Evolutionary conservation across 352 stramenopile species (phyloP).

Genomic region (Globisporangium spinosum): DNA sequence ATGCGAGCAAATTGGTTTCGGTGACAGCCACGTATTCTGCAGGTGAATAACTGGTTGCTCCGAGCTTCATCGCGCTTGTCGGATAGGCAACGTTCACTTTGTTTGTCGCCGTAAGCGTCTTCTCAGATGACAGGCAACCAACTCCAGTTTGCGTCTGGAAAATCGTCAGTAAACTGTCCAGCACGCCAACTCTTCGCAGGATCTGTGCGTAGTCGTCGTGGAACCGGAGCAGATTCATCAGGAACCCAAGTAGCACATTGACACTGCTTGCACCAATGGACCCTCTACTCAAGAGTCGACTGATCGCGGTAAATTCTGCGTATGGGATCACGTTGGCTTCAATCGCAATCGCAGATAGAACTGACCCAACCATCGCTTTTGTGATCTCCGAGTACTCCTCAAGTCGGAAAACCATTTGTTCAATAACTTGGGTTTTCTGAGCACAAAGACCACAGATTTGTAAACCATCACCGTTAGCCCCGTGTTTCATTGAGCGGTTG

Average conservation of each 20-base stretch:
- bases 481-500: not conserved
- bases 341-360: conserved; percentile 53
- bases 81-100: conserved; percentile 52
- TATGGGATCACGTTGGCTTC: conserved; percentile 59
- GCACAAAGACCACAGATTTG: not conserved
- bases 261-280: conserved; percentile 23
- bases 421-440: conserved; percentile 42
- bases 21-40: conserved; percentile 24
- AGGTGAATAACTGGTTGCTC: conserved; percentile 17
- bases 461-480: not conserved
- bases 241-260: conserved; percentile 34
- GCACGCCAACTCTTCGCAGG: conserved; percentile 32
- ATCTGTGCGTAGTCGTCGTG: conserved; percentile 40
- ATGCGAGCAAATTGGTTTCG: conserved; percentile 32
- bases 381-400: conserved; percentile 45
- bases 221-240: conserved; percentile 44
- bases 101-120: conserved; percentile 20
- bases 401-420: conserved; percentile 34
- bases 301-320: conserved; percentile 36
- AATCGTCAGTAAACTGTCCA: conserved; percentile 33
- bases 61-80: conserved; percentile 36
- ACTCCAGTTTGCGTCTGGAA: conserved; percentile 36
- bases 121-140: conserved; percentile 21
- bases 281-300: conserved; percentile 27
- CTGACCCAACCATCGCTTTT: conserved; percentile 47